Evolutionary conservation across 441 rosid species (phyloP).

Genomic region (Croton laevigatus): DNA sequence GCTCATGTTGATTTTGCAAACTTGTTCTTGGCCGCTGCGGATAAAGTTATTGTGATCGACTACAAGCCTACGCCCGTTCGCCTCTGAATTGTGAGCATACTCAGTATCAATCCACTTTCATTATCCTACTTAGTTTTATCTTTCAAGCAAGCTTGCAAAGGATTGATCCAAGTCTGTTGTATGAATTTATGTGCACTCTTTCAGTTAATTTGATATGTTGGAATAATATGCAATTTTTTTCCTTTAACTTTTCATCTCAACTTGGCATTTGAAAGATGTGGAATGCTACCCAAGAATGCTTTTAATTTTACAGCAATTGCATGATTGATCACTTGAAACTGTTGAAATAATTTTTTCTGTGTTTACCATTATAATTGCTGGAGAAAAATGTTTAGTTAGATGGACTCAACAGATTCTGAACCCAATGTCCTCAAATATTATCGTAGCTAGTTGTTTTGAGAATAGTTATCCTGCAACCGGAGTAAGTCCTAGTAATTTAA

Average conservation of each 20-base stretch:
- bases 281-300: neutral
- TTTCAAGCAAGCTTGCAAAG: neutral
- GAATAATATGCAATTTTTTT: neutral
- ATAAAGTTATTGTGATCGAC: conserved; percentile 51
- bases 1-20: conserved; percentile 50
- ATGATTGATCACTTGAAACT: too few relatives aligned
- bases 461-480: too few relatives aligned
- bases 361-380: too few relatives aligned
- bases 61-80: conserved; percentile 47
- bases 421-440: too few relatives aligned
- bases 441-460: too few relatives aligned
- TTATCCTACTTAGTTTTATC: neutral
- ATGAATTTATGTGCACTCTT: neutral
- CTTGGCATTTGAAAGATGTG: neutral
- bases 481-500: too few relatives aligned
- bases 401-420: too few relatives aligned
- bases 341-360: too few relatives aligned
- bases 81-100: conserved; percentile 16
- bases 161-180: neutral
- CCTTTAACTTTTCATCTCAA: too few relatives aligned
- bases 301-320: too few relatives aligned
- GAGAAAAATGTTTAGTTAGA: too few relatives aligned
- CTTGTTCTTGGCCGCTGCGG: conserved; percentile 36
- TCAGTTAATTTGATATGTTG: neutral
- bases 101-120: neutral